Evolutionary conservation across 495 filamentous ascomycete species (phyloP), one percentile per base, ranked within the genome.

Genomic region (Parmelia sp.): DNA sequence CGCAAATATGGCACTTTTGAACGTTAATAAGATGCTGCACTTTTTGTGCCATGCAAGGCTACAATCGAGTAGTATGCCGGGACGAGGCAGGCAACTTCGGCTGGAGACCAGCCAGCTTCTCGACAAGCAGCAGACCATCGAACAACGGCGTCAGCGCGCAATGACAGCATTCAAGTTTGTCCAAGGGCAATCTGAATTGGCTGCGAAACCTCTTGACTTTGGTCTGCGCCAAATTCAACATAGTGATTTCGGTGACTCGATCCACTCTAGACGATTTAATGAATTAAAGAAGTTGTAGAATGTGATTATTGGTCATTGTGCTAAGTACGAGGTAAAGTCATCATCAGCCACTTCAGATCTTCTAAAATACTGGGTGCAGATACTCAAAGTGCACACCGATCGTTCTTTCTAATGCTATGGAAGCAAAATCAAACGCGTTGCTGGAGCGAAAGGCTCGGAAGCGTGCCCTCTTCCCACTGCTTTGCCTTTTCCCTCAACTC

Each of bases 151-250:
- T 35, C 58, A n/a, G 21, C 58, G 58, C 21, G 58, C 58, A n/a
- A 47, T 23, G 33, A 33, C 25, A 60, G 58, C 58, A 8, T 47
- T 60, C 8, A 19, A 36, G 8, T 60, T 60, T 17, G 58, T 60
- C 17, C 29, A 35, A n/a, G 27, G 39, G 3, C 2, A 60, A 35
- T 60, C 58, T 21, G n/a, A 35, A 8, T 23, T 60, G 21, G 58
- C 58, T 36, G 58, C 58, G 14, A 60, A 60, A 47, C 58, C 58
- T 12, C 27, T 60, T n/a, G 58, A 47, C 8, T 60, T 60, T 23
- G 58, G 58, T 33, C 21, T 60, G 39, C 58, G 23, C 15, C 58
- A 60, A 47, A 27, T 35, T 27, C 15, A 15, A n/a, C 35, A 27
- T 2, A 15, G 40, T 35, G 29, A 1, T 60, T 60, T 33, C 17